Percentiles rank a stretch among this genome's conserved stretches.
phyloP scores from a whole-genome alignment of 805 yeast genomes.

The Cyberlindnera mycetangii region DNA sequence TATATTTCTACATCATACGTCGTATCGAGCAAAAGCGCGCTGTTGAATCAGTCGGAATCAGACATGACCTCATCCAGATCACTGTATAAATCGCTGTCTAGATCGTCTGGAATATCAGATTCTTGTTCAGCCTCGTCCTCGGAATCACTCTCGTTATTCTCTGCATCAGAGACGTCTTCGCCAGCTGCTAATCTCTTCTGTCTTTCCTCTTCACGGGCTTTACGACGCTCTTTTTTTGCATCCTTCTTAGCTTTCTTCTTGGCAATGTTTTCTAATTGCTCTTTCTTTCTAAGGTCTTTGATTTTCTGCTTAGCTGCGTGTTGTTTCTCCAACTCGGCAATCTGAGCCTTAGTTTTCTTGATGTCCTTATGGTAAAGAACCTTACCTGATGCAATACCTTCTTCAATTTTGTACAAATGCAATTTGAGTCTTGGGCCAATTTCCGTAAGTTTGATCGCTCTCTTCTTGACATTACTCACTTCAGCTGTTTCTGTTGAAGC shows the following conservation, averaged over 20 bases:
- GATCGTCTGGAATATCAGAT: conserved; percentile 41
- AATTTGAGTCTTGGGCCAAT: conserved; percentile 87
- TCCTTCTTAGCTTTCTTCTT: conserved; percentile 71
- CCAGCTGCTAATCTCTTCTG: conserved; percentile 27
- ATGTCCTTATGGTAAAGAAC: conserved; percentile 78
- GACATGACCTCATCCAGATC: conserved; percentile 35
- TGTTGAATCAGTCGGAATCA: conserved; percentile 21
- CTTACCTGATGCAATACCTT: conserved; percentile 86
- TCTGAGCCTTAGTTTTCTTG: conserved; percentile 60
- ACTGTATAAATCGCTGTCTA: conserved; percentile 46
- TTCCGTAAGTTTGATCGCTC: conserved; percentile 90
- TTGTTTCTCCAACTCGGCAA: conserved; percentile 55
- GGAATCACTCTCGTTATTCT: conserved; percentile 33
- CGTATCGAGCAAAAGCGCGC: background rate
- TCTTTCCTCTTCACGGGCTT: conserved; percentile 46
- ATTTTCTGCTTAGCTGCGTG: conserved; percentile 61
- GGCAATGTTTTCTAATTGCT: conserved; percentile 75
- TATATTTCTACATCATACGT: background rate
- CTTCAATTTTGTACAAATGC: conserved; percentile 82
- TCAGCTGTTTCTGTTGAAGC: conserved; percentile 18
- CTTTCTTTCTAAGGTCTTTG: conserved; percentile 69
- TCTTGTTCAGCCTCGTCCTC: conserved; percentile 36
- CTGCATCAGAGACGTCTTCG: conserved; percentile 29
- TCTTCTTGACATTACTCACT: conserved; percentile 42
- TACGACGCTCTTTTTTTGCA: conserved; percentile 67